Evolutionary conservation across 805 yeast species (phyloP).

Genomic region (Kuraishia cidri): DNA sequence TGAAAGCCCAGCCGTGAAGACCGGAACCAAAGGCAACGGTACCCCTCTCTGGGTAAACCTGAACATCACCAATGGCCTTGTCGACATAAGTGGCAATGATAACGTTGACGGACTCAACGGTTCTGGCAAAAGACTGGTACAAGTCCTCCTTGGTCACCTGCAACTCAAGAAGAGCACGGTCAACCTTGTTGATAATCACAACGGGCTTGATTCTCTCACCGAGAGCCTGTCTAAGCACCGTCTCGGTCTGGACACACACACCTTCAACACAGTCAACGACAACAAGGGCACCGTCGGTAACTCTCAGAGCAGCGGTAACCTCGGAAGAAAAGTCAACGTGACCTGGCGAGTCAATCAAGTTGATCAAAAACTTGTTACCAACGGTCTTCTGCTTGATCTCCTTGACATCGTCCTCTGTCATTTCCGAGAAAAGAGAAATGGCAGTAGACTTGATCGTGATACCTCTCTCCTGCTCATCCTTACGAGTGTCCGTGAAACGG

Average conservation of each 20-base stretch:
- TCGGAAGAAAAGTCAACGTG: conserved; percentile 99
- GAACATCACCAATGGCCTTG: conserved; percentile 85
- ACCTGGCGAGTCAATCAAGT: conserved; percentile 99
- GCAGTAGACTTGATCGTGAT: conserved; percentile 99
- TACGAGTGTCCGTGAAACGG: conserved; percentile 99
- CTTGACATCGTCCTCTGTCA: conserved; percentile 77
- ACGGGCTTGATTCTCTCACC: conserved; percentile 99
- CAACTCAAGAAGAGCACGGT: conserved; percentile 97
- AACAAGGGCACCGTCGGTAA: conserved; percentile 99
- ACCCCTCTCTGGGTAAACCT: conserved; percentile 98
- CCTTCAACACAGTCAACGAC: conserved; percentile 99
- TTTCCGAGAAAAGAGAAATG: conserved; percentile 87
- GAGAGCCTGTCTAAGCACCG: conserved; percentile 97
- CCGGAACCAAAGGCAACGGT: conserved; percentile 99
- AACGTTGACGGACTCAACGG: conserved; percentile 99
- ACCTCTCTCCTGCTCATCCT: conserved; percentile 99
- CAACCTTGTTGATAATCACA: conserved; percentile 97
- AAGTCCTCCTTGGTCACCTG: conserved; percentile 98
- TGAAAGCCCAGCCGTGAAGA: conserved; percentile 99
- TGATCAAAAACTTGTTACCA: conserved; percentile 92
- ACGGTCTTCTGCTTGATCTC: conserved; percentile 87
- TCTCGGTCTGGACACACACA: conserved; percentile 99
- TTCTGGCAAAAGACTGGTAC: conserved; percentile 97
- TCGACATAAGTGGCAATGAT: conserved; percentile 94
- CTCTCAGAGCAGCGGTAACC: conserved; percentile 99